Evolutionary conservation across 2,329 filamentous ascomycete species (phyloP).

Genomic region (Cadophora malorum): DNA sequence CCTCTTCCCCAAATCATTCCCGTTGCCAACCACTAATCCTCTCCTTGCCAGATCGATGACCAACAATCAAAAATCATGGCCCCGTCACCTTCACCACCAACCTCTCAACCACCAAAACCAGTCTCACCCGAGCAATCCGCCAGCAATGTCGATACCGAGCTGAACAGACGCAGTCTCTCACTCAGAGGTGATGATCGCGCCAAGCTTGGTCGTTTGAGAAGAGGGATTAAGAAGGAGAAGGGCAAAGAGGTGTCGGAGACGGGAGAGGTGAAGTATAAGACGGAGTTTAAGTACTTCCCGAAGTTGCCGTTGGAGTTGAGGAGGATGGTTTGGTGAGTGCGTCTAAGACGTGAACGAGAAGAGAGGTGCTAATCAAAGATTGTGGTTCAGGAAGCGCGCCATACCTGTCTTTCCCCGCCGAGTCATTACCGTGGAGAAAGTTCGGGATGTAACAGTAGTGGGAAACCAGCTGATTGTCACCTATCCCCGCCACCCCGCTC

Average conservation of each 20-base stretch:
- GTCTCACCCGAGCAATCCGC: neutral
- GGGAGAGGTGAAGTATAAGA: neutral
- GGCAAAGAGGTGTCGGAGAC: neutral
- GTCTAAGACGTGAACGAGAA: neutral
- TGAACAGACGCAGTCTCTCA: neutral
- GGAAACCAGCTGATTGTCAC: too few relatives aligned
- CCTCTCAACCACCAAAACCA: too few relatives aligned
- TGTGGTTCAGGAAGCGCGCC: neutral
- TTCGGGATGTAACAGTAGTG: too few relatives aligned
- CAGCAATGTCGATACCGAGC: conserved; percentile 3
- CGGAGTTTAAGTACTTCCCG: neutral
- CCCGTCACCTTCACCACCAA: too few relatives aligned
- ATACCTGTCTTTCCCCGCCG: neutral
- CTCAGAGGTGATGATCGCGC: neutral
- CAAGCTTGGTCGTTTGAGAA: neutral
- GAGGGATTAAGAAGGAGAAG: neutral
- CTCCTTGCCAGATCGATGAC: neutral
- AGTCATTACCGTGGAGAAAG: neutral
- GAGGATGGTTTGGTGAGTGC: conserved; percentile 8
- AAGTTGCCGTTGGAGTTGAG: conserved; percentile 1
- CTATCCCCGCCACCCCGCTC: neutral
- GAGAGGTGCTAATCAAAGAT: neutral
- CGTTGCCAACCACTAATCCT: neutral
- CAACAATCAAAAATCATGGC: too few relatives aligned
- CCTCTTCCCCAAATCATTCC: too few relatives aligned